Conservation (phyloP, 1,284 basidiomycete species). For the Moniliella sp. region DNA sequence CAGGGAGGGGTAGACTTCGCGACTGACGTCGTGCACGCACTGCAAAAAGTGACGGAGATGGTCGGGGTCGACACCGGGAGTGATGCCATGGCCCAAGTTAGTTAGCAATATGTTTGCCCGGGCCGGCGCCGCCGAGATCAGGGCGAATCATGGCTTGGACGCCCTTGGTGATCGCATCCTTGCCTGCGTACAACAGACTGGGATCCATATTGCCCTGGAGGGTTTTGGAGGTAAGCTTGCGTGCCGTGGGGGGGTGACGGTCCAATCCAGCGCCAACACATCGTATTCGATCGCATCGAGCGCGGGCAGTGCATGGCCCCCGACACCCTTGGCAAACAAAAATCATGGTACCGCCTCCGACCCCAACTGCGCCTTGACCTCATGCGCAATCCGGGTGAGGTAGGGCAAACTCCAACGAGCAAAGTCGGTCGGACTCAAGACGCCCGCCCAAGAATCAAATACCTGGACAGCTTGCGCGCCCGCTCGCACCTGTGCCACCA, state of each 20-base stretch:
- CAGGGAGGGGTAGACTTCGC: no score
- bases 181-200: conserved; percentile 58
- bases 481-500: conserved; percentile 28
- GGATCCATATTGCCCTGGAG: conserved; percentile 87
- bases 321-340: conserved; percentile 26
- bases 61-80: conserved; percentile 31
- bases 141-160: conserved; percentile 55
- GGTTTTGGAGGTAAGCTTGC: conserved; percentile 39
- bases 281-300: conserved; percentile 27
- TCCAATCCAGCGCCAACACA: conserved; percentile 29
- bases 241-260: conserved; percentile 23
- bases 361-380: conserved; percentile 21
- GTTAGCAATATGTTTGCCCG: conserved; percentile 51
- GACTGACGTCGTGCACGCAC: conserved; percentile 23
- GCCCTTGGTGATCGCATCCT: conserved; percentile 61
- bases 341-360: conserved; percentile 24
- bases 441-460: conserved; percentile 34
- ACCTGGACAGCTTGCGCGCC: conserved; percentile 30
- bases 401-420: conserved; percentile 27
- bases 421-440: conserved; percentile 29
- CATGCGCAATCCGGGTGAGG: conserved; percentile 19
- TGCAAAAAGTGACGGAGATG: conserved; percentile 21
- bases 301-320: conserved; percentile 26
- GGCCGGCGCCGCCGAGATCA: conserved; percentile 38
- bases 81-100: conserved; percentile 81